Base-by-base conservation (phyloP, 306 rosid genomes). In the Vigna angularis region DNA sequence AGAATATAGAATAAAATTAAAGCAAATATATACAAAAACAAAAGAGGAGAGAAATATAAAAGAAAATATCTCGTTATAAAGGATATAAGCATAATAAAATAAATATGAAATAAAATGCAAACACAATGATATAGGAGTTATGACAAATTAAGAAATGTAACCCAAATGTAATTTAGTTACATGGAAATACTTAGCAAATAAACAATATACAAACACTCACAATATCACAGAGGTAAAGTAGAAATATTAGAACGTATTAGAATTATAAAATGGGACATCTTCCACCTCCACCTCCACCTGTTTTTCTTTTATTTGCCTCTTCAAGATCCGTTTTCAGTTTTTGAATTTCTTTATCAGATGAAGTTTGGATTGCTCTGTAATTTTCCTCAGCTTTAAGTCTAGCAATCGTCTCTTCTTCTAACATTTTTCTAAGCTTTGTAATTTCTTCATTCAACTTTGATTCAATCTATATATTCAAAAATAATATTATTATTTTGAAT, bases 371-470 rank as follows among this genome's bases (percentile, higher is more conserved):
- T 3, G 47, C 15, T 36, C 2, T 26, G 14, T 26, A 34, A 15
- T 62, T 62, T n/a, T 62, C 47, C 24, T 62, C 68, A 6, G 14
- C 47, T 3, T 32, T 16, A 16, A 32, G 24, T 6, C 47, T 62
- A 15, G 68, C 47, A 15, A 15, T 3, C 36, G 6, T 62, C 14
- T 32, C 68, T 62, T 61, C 20, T 30, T 62, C 68, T 5, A 62
- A 62, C 4, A 3, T 32, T 62, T 32, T 62, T 24, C 3, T 2
- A 34, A 62, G 24, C 1, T 32, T 62, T 3, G 3, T 14, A 32
- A 0, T 62, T 34, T 62, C 68, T 62, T 62, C 47, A 14, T 32
- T 62, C 68, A 62, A 34, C 68, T 62, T 62, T 62, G 47, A 6
- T 62, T 62, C 68, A 62, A 62, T 22, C 68, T 62, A 16, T 34